These are phyloP conservation scores for Arthrinium puccinioides DNA, from an alignment of 2,329 filamentous ascomycete species.

Conservation along the genomic window DNA sequence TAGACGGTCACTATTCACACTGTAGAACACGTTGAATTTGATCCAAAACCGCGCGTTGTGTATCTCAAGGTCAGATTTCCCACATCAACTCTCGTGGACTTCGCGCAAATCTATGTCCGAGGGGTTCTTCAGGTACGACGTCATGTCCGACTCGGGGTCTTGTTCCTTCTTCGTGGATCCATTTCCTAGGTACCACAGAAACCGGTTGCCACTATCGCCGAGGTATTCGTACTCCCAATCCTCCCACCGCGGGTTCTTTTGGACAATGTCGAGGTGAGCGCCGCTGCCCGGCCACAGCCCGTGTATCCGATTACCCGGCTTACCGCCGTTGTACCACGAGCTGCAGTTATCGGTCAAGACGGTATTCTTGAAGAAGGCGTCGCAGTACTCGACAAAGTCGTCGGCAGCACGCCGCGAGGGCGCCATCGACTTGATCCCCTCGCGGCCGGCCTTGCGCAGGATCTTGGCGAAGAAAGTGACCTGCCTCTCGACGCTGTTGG, in stretches of 20 bases:
- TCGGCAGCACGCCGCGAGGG: constrained; percentile 53
- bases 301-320: constrained; percentile 55
- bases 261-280: constrained; percentile 50
- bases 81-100: constrained; percentile 65
- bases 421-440: constrained; percentile 57
- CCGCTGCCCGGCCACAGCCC: constrained; percentile 66
- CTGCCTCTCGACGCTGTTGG: constrained; percentile 60
- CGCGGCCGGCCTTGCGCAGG: constrained; percentile 56
- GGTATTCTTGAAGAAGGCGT: constrained; percentile 47
- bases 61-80: too few relatives aligned
- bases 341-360: constrained; percentile 56
- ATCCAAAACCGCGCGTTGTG: too few relatives aligned
- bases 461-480: constrained; percentile 59
- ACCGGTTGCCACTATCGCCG: constrained; percentile 37
- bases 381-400: constrained; percentile 54
- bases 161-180: constrained; percentile 56
- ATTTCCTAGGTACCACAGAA: constrained; percentile 60
- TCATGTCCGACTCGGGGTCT: constrained; percentile 50
- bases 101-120: constrained; percentile 52
- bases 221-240: constrained; percentile 46
- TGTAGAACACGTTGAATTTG: too few relatives aligned
- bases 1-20: too few relatives aligned
- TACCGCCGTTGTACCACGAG: constrained; percentile 65
- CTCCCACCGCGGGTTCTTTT: constrained; percentile 47
- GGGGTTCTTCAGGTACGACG: constrained; percentile 52